These are phyloP conservation scores for Deinandra increscens DNA, from an alignment of 129 eudicot species.

Conservation along the genomic window DNA sequence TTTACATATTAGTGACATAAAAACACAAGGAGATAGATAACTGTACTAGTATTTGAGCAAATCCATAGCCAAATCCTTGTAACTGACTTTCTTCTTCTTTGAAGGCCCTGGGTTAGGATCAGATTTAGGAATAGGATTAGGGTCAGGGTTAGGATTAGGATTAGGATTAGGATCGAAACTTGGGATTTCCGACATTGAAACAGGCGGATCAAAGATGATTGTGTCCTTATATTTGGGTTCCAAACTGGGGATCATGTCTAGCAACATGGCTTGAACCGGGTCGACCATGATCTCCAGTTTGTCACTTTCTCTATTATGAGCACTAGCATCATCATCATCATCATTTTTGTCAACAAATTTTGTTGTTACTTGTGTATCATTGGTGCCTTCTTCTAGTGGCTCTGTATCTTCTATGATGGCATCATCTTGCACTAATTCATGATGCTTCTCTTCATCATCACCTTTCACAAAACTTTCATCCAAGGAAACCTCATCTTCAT, in stretches of 20 bases:
- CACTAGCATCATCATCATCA: background rate
- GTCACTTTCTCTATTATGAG: slow-evolving; percentile 23
- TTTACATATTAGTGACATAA: background rate
- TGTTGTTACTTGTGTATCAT: slow-evolving; percentile 16
- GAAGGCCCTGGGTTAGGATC: slow-evolving; percentile 42
- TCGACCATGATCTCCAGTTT: slow-evolving; percentile 48
- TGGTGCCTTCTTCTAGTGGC: slow-evolving; percentile 23
- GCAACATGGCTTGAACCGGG: slow-evolving; percentile 74
- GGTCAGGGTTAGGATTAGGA: slow-evolving; percentile 25
- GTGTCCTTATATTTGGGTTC: slow-evolving; percentile 37
- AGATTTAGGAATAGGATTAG: slow-evolving; percentile 13
- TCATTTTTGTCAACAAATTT: slow-evolving; percentile 23
- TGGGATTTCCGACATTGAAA: slow-evolving; percentile 12
- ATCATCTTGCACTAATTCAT: slow-evolving; percentile 24
- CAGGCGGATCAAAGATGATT: slow-evolving; percentile 5
- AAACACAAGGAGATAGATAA: background rate
- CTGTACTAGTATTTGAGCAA: slow-evolving; percentile 48
- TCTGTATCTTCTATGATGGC: slow-evolving; percentile 29
- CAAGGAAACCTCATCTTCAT: slow-evolving; percentile 34
- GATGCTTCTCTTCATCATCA: slow-evolving; percentile 9
- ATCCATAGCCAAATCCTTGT: slow-evolving; percentile 53
- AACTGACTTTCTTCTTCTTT: slow-evolving; percentile 76
- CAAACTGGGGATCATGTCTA: slow-evolving; percentile 69
- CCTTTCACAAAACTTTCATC: slow-evolving; percentile 28
- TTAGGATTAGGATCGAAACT: slow-evolving; percentile 32